These are phyloP conservation scores for Candida coleopterorum DNA, from an alignment of 805 yeast species.

Conservation along the genomic window DNA sequence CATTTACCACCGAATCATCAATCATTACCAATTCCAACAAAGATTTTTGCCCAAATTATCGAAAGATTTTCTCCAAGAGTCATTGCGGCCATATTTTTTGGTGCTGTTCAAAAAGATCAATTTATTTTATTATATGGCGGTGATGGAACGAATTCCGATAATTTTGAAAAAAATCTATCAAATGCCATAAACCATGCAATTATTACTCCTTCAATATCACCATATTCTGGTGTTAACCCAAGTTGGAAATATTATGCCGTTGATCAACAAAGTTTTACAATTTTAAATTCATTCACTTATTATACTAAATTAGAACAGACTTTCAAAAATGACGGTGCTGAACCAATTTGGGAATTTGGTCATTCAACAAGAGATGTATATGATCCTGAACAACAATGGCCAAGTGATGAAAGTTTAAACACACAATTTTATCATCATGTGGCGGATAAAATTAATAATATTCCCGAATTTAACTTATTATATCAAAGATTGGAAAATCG, in stretches of 20 bases:
- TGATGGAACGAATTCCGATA: slow-evolving; percentile 28
- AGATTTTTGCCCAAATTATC: slow-evolving; percentile 50
- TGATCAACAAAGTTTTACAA: slow-evolving; percentile 54
- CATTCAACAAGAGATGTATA: slow-evolving; percentile 62
- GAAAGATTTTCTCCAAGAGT: slow-evolving; percentile 66
- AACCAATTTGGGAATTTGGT: slow-evolving; percentile 59
- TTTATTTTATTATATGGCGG: slow-evolving; percentile 54
- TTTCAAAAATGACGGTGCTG: slow-evolving; percentile 46
- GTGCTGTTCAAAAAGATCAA: slow-evolving; percentile 69
- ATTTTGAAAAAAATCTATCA: slow-evolving; percentile 34
- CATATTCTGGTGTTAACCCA: slow-evolving; percentile 57
- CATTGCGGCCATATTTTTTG: slow-evolving; percentile 65
- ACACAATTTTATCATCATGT: slow-evolving; percentile 62
- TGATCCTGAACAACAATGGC: slow-evolving; percentile 52
- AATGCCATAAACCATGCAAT: slow-evolving; percentile 58
- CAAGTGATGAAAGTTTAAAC: slow-evolving; percentile 52
- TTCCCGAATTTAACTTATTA: slow-evolving; percentile 12
- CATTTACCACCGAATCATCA: slow-evolving; percentile 61
- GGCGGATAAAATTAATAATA: slow-evolving; percentile 21
- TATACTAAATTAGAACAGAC: slow-evolving; percentile 59
- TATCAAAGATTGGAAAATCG: slow-evolving; percentile 18
- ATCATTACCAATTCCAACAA: slow-evolving; percentile 58
- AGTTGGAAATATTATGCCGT: slow-evolving; percentile 71
- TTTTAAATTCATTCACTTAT: slow-evolving; percentile 57
- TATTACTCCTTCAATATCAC: slow-evolving; percentile 65